Evolutionary conservation across 2,329 filamentous ascomycete species (phyloP).

Genomic region (Nemania diffusa): DNA sequence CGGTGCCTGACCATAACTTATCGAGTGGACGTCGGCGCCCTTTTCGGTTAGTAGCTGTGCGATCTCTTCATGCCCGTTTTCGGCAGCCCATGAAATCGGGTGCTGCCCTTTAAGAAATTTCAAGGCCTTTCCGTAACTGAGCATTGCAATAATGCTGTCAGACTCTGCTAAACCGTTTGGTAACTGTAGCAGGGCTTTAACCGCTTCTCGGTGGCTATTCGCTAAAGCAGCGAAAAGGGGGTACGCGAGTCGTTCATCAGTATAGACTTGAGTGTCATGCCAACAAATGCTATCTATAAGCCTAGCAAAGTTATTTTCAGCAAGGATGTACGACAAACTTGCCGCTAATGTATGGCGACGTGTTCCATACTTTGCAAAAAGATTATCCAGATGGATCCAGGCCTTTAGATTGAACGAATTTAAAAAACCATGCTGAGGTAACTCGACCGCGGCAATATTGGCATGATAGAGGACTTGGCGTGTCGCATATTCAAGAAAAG

Average conservation of each 20-base stretch:
- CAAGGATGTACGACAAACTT: constrained; percentile 27
- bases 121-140: neutral
- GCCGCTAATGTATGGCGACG: constrained; percentile 2
- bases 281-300: constrained; percentile 6
- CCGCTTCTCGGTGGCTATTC: constrained; percentile 12
- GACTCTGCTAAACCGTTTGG: neutral
- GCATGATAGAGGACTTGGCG: constrained; percentile 36
- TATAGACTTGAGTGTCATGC: neutral
- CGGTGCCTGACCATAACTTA: too few species aligned
- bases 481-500: constrained; percentile 38
- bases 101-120: neutral
- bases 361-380: constrained; percentile 12
- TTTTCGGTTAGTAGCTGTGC: neutral
- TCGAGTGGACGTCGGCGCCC: neutral
- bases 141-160: neutral
- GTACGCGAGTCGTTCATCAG: constrained; percentile 1
- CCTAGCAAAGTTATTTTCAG: constrained; percentile 18
- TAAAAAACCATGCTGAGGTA: constrained; percentile 19
- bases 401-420: constrained; percentile 7
- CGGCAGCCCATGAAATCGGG: neutral
- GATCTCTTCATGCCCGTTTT: neutral
- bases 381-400: constrained; percentile 19
- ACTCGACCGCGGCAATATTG: constrained; percentile 15
- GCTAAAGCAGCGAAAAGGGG: constrained; percentile 25
- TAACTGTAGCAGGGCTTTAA: constrained; percentile 11